Base-by-base conservation (phyloP, 495 filamentous ascomycete species). In the Rostrohypoxylon terebratum region DNA sequence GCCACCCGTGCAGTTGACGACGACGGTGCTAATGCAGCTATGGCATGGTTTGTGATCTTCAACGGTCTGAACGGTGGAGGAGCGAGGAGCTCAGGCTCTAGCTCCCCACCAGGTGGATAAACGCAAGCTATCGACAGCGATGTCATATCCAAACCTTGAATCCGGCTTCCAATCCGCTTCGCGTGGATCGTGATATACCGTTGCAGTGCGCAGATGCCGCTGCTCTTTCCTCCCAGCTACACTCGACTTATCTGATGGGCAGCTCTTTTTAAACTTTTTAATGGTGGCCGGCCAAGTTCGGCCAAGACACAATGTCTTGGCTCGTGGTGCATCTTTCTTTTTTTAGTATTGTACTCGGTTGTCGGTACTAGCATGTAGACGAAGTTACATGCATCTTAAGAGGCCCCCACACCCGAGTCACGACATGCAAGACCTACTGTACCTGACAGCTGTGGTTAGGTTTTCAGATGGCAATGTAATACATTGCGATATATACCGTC, bases 401-500 rank as follows among this genome's bases (percentile, higher is more conserved):
- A 18, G 7, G 38, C 14, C 65, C 70, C 64, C 70, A 73, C 64
- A 55, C 38, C 21, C 48, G 47, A 51, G 61, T 61, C 64, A 68
- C 53, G 47, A 67, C 55, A 60, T 55, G 45, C 53, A 65, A 64
- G 62, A 65, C 20, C 9, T 58, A 21, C 54, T 59, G 71, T 73
- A 69, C 71, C 71, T 73, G 71, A 62, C 71, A 66, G 66, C 36
- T 42, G 45, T 44, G 59, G 53, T 65, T 63, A 50, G 53, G 53
- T 51, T 64, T 62, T 18, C 61, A 51, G 47, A 65, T 16, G 28
- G 45, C 38, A 44, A 50, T 57, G 59, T 64, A 28, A 54, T 18
- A 68, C 28, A 11, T 25, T 38, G 44, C 21, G 53, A 57, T 36
- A 53, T 73, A 64, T 42, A 34, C 33, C 31, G 25, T 44, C 62